These are phyloP conservation scores for Syncephalastrum racemosum DNA, from an alignment of 371 early-diverging fungal species.

Conservation along the genomic window DNA sequence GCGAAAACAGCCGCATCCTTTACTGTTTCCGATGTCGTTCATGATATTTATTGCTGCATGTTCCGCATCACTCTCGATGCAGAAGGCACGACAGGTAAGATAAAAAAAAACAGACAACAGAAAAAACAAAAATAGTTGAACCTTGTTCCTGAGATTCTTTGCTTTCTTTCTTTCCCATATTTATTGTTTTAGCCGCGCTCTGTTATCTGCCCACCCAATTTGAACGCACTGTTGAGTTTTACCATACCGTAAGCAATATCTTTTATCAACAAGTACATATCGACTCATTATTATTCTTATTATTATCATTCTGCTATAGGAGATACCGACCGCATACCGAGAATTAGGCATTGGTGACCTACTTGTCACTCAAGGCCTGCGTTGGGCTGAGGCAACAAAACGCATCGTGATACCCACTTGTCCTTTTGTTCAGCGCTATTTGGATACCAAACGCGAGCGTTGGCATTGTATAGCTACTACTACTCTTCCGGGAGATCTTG, in stretches of 20 bases:
- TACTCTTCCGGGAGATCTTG: conserved; percentile 1
- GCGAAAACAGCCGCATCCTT: conserved; percentile 6
- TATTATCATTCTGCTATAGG: conserved; percentile 15
- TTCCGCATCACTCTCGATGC: conserved; percentile 21
- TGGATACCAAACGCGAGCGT: neutral
- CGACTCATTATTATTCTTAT: neutral
- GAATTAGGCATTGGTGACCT: conserved; percentile 20
- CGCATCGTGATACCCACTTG: conserved; percentile 18
- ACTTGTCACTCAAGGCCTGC: conserved; percentile 14
- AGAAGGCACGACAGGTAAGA: conserved; percentile 23
- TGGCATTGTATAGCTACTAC: neutral
- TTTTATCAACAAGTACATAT: neutral
- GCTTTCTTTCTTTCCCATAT: conserved; percentile 1
- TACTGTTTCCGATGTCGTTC: conserved; percentile 13
- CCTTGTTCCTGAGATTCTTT: neutral
- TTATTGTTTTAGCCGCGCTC: conserved; percentile 18
- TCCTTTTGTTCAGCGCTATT: conserved; percentile 20
- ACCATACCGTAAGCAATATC: conserved; percentile 21
- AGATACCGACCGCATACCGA: conserved; percentile 23
- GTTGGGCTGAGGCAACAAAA: conserved; percentile 17
- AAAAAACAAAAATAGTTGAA: neutral
- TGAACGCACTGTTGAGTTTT: conserved; percentile 22
- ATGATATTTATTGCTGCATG: conserved; percentile 17
- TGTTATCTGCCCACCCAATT: conserved; percentile 32
- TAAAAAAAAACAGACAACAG: neutral